Evolutionary conservation across 306 rosid species (phyloP).

Genomic region (Acmispon strigosus): DNA sequence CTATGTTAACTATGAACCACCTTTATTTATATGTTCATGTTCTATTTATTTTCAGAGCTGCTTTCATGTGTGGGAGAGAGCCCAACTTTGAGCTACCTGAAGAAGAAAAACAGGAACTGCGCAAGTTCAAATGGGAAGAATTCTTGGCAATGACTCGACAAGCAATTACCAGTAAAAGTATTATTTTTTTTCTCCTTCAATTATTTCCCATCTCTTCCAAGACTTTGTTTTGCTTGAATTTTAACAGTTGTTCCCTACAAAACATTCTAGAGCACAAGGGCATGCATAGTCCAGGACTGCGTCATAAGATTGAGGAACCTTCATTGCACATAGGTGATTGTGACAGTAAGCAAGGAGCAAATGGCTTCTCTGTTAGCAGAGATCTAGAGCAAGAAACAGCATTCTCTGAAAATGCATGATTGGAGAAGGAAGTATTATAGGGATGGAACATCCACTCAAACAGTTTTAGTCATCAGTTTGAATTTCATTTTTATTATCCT

Average conservation of each 20-base stretch:
- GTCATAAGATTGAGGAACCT: background rate
- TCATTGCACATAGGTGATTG: slow-evolving; percentile 21
- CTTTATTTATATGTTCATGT: background rate
- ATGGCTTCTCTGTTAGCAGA: slow-evolving; percentile 24
- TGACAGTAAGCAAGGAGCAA: slow-evolving; percentile 28
- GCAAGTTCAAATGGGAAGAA: slow-evolving; percentile 69
- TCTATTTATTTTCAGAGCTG: slow-evolving; percentile 53
- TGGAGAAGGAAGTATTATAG: slow-evolving; percentile 10
- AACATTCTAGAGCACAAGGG: slow-evolving; percentile 49
- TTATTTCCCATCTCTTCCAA: background rate
- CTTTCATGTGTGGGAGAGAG: slow-evolving; percentile 86
- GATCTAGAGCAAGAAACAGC: slow-evolving; percentile 31
- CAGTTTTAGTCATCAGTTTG: slow-evolving; percentile 22
- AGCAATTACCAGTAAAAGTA: slow-evolving; percentile 65
- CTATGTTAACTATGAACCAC: background rate
- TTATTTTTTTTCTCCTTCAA: background rate
- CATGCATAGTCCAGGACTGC: slow-evolving; percentile 8
- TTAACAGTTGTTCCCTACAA: slow-evolving; percentile 8
- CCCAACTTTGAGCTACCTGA: slow-evolving; percentile 76
- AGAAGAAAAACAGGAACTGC: slow-evolving; percentile 60
- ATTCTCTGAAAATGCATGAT: slow-evolving; percentile 26
- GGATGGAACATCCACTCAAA: slow-evolving; percentile 23
- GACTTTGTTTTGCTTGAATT: background rate
- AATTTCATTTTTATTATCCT: slow-evolving; percentile 26
- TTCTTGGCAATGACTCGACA: slow-evolving; percentile 66